Base-by-base conservation (phyloP, 441 rosid species). In the Pelargonium cotyledonis region DNA sequence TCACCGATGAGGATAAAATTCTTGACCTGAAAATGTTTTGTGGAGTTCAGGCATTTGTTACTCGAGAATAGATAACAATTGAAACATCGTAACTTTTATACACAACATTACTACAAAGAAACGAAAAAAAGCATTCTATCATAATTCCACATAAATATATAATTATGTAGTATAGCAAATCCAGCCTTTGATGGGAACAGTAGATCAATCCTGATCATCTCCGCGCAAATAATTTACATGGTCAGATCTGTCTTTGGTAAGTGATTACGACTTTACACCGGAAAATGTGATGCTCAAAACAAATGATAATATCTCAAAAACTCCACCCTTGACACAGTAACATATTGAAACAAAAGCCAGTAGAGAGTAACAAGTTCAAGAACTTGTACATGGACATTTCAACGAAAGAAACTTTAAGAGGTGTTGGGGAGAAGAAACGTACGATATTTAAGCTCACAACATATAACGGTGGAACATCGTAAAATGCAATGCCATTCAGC, bases 371-470 rank as follows among this genome's bases (percentile, higher is more conserved):
- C 19, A 68, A 18, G 16, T 40, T 40, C 44, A 40, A 40, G 44
- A 40, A 40, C 10, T 40, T 40, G 44, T 40, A 40, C 44, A 40
- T 40, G 44, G 44, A 40, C 44, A 40, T 40, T 40, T 40, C 44
- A 40, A 40, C 10, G 44, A 21, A 58, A 58, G 2, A 8, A 21
- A 21, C 0, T 9, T 19, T 57, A 40, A 58, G 26, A 67, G 31
- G 38, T 61, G 70, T 19, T 55, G 61, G 61, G 21, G 66, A 68
- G 51, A 78, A 31, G 57, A 74, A 63, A 85, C 98, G 75, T 84
- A 92, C 99, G 69, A 90, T 89, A 75, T 95, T 95, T 85, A 95
- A 77, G 96, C 98, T 95, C 77, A 90, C 99, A 53, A 90, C 98
- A 70, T 90, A 88, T 73, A 95, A 80, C 31, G 99, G 99, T 2